phyloP scores from a whole-genome alignment of 176 grass and related monocot genomes.

The Melocanna baccifera region DNA sequence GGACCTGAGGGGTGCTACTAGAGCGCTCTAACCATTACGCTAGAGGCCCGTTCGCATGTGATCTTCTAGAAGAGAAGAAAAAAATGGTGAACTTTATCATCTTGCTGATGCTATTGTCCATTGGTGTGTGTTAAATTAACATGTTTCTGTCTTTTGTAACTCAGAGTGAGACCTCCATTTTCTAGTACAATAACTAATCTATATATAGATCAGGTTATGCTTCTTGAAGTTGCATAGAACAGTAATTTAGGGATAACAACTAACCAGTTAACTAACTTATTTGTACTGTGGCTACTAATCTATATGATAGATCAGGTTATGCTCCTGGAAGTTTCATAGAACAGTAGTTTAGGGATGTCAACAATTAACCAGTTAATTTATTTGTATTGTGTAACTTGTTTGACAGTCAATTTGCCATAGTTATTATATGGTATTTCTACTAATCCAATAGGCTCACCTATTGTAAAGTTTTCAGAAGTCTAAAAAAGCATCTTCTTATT shows the following conservation, averaged over 20 bases:
- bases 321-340: no score
- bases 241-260: neutral
- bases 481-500: neutral
- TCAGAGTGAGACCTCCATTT: neutral
- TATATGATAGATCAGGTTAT: no score
- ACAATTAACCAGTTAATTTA: no score
- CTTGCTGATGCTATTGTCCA: neutral
- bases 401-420: neutral
- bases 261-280: neutral
- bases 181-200: neutral
- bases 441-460: neutral
- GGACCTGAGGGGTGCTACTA: no score
- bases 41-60: no score
- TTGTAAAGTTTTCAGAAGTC: neutral
- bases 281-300: neutral
- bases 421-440: neutral
- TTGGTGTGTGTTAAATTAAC: neutral
- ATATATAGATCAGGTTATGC: neutral
- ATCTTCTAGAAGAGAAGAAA: conserved; percentile 1
- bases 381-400: neutral
- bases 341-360: no score
- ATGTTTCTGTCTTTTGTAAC: neutral
- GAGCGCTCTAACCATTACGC: no score
- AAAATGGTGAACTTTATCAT: neutral
- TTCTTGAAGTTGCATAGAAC: neutral